Percentiles rank a stretch among this genome's conserved stretches.
phyloP scores from a whole-genome alignment of 768 basidiomycete genomes.

The Punctularia strigosozonata region DNA sequence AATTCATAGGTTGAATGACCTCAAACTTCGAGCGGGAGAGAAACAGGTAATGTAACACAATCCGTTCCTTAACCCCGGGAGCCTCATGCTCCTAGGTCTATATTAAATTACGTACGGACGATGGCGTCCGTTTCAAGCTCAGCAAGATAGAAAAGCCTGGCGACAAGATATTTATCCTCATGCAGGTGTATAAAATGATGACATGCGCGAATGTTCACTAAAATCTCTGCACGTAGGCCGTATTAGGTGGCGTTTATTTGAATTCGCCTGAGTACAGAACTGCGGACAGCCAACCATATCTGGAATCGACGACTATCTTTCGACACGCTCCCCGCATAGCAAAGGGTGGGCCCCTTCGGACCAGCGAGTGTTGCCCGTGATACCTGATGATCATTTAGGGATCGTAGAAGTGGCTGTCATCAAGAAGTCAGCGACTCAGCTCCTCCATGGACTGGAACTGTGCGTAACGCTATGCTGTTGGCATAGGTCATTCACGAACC shows the following conservation, averaged over 20 bases:
- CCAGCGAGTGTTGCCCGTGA: not conserved
- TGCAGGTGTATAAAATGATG: constrained; percentile 43
- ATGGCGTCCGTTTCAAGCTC: constrained; percentile 71
- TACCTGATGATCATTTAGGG: constrained; percentile 30
- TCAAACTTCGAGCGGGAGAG: constrained; percentile 65
- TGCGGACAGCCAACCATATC: constrained; percentile 55
- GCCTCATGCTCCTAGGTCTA: constrained; percentile 26
- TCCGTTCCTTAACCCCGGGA: not conserved
- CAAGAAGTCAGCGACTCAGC: constrained; percentile 50
- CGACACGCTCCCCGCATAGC: constrained; percentile 68
- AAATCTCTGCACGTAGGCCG: constrained; percentile 35
- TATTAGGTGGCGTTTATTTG: constrained; percentile 61
- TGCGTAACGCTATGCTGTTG: constrained; percentile 19
- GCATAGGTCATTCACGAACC: not conserved
- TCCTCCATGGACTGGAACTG: constrained; percentile 70
- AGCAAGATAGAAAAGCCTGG: constrained; percentile 57
- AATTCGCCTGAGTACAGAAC: constrained; percentile 58
- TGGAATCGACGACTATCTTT: constrained; percentile 64
- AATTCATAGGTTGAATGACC: constrained; percentile 50
- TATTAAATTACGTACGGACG: constrained; percentile 56
- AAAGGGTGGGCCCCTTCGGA: constrained; percentile 35
- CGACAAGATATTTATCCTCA: constrained; percentile 73
- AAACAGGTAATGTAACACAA: constrained; percentile 38
- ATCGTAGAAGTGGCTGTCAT: constrained; percentile 67
- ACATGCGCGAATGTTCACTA: constrained; percentile 2